These are phyloP conservation scores for Dactylellina cionopaga DNA, from an alignment of 2,329 filamentous ascomycete species.

Conservation along the genomic window DNA sequence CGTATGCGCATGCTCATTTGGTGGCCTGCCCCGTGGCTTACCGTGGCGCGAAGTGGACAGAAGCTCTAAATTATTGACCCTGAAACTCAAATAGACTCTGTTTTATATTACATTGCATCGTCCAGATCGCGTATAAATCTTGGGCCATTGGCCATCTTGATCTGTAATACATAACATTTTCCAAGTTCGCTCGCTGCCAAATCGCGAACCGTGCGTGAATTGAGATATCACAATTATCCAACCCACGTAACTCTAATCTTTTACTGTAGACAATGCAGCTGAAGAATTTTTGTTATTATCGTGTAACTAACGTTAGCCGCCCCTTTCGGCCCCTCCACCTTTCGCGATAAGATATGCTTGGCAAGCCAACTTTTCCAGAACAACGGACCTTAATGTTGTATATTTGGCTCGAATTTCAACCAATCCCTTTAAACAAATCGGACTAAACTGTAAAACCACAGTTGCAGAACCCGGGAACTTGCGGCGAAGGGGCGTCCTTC, in stretches of 20 bases:
- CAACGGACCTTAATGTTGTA: constrained; percentile 24
- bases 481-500: constrained; percentile 31
- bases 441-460: background rate
- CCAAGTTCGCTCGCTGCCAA: too few relatives aligned
- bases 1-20: constrained; percentile 43
- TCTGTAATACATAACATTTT: too few relatives aligned
- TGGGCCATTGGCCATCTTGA: too few relatives aligned
- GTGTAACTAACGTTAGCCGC: constrained; percentile 6
- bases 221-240: too few relatives aligned
- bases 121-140: too few relatives aligned
- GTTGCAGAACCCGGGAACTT: background rate
- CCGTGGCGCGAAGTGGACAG: constrained; percentile 24
- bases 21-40: constrained; percentile 19
- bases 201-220: too few relatives aligned
- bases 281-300: constrained; percentile 21
- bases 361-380: constrained; percentile 40
- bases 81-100: too few relatives aligned
- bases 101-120: too few relatives aligned
- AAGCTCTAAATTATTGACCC: too few relatives aligned
- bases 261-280: background rate
- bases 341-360: constrained; percentile 50
- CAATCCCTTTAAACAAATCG: constrained; percentile 25
- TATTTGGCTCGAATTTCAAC: constrained; percentile 45
- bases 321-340: constrained; percentile 46
- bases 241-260: too few relatives aligned